A percentile compares a stretch with the other conserved stretches of the same genome.
Evolutionary conservation across 2,329 filamentous ascomycete genomes (phyloP).

Genomic region (Epichloe hybrida): DNA sequence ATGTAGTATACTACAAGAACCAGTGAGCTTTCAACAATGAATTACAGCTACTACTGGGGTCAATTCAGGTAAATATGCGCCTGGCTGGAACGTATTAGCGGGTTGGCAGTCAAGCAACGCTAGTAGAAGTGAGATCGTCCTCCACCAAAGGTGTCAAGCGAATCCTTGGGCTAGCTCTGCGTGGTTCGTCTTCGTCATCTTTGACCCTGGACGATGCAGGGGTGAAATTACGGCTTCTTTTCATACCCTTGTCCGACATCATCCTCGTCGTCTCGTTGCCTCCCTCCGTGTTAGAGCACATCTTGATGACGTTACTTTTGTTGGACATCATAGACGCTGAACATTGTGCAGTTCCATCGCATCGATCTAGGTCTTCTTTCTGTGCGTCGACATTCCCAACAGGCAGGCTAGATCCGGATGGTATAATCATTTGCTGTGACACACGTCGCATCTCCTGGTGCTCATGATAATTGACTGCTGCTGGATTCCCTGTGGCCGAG

Average conservation of each 20-base stretch:
- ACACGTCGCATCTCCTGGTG: slow-evolving; percentile 25
- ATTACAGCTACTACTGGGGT: neutral
- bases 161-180: slow-evolving; percentile 15
- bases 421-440: slow-evolving; percentile 24
- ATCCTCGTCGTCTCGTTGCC: neutral
- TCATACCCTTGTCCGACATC: slow-evolving; percentile 23
- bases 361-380: neutral
- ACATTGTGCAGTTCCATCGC: neutral
- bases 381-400: slow-evolving; percentile 1
- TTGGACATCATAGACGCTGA: neutral
- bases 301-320: neutral
- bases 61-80: neutral
- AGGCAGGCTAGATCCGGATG: slow-evolving; percentile 11
- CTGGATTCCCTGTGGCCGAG: slow-evolving; percentile 9
- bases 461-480: slow-evolving; percentile 7
- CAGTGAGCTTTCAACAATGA: neutral
- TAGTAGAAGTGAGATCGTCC: neutral
- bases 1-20: neutral
- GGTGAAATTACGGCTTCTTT: slow-evolving; percentile 33
- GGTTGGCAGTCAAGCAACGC: neutral
- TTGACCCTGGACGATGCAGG: slow-evolving; percentile 31
- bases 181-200: slow-evolving; percentile 34
- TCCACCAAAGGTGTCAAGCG: slow-evolving; percentile 11
- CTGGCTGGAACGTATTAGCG: neutral
- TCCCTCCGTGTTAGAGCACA: neutral